These are phyloP conservation scores for Plicaturopsis crispa DNA, from an alignment of 768 basidiomycete species.

Conservation along the genomic window DNA sequence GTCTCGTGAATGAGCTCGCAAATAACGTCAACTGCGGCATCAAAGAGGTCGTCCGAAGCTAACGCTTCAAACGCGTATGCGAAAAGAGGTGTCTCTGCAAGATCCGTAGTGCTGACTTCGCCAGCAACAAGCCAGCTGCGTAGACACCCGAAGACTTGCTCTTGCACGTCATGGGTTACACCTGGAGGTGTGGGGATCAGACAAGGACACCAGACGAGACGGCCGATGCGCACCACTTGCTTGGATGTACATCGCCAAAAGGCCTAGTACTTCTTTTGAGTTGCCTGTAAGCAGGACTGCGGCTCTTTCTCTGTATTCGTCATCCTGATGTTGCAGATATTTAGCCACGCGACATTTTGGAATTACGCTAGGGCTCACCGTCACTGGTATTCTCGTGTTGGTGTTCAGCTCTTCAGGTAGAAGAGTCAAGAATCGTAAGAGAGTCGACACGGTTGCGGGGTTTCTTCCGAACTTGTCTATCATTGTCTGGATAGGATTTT, in stretches of 20 bases:
- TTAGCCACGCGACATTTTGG: too few species aligned
- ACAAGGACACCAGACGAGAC: slow-evolving; percentile 1
- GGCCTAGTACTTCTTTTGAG: slow-evolving; percentile 61
- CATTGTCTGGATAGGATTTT: slow-evolving; percentile 70
- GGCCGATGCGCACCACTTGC: slow-evolving; percentile 74
- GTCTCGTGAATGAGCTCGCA: slow-evolving; percentile 98
- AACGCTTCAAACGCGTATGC: slow-evolving; percentile 79
- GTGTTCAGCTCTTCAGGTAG: slow-evolving; percentile 83
- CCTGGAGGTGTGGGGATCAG: slow-evolving; percentile 38
- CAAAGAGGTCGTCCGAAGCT: slow-evolving; percentile 81
- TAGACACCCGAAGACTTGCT: slow-evolving; percentile 77
- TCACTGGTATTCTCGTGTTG: slow-evolving; percentile 83
- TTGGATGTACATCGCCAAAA: slow-evolving; percentile 83
- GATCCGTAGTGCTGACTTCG: slow-evolving; percentile 56
- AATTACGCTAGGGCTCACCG: slow-evolving; percentile 51
- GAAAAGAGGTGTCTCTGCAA: slow-evolving; percentile 77
- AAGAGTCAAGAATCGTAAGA: slow-evolving; percentile 85
- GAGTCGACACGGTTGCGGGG: slow-evolving; percentile 72
- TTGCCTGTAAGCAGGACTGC: slow-evolving; percentile 58
- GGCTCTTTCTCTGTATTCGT: slow-evolving; percentile 63
- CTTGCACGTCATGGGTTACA: slow-evolving; percentile 70
- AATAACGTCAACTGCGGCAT: slow-evolving; percentile 84
- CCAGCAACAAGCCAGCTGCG: slow-evolving; percentile 86
- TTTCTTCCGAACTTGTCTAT: slow-evolving; percentile 82
- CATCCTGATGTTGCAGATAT: slow-evolving; percentile 47